phyloP scores from a whole-genome alignment of 257 asterid species.

The Solanum pimpinellifolium region DNA sequence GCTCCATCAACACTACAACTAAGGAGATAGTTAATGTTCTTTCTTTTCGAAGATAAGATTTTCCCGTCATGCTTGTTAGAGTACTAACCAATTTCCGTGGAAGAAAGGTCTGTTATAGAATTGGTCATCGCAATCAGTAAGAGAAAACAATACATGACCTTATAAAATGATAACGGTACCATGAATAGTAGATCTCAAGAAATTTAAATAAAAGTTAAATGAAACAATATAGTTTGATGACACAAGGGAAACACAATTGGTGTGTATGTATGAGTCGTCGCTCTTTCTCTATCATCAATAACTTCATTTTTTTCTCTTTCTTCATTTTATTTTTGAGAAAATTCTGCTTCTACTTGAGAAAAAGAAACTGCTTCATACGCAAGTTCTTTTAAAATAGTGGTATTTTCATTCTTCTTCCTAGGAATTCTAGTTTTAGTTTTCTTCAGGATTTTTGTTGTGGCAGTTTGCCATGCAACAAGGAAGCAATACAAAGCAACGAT shows the following conservation, averaged over 20 bases:
- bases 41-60: neutral
- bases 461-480: too few species aligned
- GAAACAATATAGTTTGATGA: neutral
- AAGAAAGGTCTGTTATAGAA: neutral
- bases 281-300: too few species aligned
- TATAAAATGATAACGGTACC: neutral
- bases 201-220: neutral
- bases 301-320: too few species aligned
- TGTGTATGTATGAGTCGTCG: neutral
- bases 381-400: too few species aligned
- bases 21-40: neutral
- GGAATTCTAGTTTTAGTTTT: too few species aligned
- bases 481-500: too few species aligned
- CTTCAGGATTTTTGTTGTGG: too few species aligned
- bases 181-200: too few species aligned
- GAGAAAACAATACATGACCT: neutral
- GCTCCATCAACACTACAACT: neutral
- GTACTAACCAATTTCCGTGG: neutral
- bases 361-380: too few species aligned
- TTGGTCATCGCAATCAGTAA: neutral
- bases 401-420: too few species aligned
- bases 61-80: neutral
- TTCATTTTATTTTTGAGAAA: too few species aligned
- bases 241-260: neutral
- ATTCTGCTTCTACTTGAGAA: too few species aligned